phyloP scores from a whole-genome alignment of 2,329 filamentous ascomycete species.

The Calonectria hawksworthii region DNA sequence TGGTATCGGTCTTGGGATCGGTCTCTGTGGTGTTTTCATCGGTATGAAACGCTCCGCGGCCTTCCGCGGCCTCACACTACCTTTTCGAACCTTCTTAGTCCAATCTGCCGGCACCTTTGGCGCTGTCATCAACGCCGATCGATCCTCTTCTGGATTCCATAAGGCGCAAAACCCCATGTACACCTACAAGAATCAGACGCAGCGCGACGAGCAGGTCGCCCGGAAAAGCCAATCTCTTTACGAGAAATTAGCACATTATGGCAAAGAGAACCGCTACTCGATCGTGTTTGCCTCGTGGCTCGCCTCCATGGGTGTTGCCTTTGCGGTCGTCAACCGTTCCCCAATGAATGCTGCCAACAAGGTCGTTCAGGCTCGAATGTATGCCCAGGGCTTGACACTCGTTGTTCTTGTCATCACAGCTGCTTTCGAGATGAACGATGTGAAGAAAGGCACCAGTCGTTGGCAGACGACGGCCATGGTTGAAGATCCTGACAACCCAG shows the following conservation, averaged over 20 bases:
- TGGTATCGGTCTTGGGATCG: constrained; percentile 74
- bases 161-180: constrained; percentile 75
- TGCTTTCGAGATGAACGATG: constrained; percentile 84
- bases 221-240: constrained; percentile 68
- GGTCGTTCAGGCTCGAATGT: constrained; percentile 93
- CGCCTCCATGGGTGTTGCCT: constrained; percentile 80
- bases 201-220: constrained; percentile 67
- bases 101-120: constrained; percentile 86
- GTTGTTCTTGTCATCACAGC: constrained; percentile 86
- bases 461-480: constrained; percentile 70
- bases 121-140: constrained; percentile 90
- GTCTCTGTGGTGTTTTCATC: constrained; percentile 75
- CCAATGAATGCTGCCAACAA: constrained; percentile 84
- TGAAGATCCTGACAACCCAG: constrained; percentile 69
- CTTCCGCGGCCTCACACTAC: constrained; percentile 86
- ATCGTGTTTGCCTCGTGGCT: constrained; percentile 89
- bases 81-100: constrained; percentile 91
- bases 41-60: constrained; percentile 80
- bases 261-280: constrained; percentile 84
- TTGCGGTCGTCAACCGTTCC: constrained; percentile 83
- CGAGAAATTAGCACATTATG: constrained; percentile 79
- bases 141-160: constrained; percentile 75
- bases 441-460: constrained; percentile 69
- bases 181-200: constrained; percentile 74
- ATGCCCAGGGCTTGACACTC: constrained; percentile 90